These are phyloP conservation scores for Davidsoniella virescens DNA, from an alignment of 2,329 filamentous ascomycete species.

Conservation along the genomic window DNA sequence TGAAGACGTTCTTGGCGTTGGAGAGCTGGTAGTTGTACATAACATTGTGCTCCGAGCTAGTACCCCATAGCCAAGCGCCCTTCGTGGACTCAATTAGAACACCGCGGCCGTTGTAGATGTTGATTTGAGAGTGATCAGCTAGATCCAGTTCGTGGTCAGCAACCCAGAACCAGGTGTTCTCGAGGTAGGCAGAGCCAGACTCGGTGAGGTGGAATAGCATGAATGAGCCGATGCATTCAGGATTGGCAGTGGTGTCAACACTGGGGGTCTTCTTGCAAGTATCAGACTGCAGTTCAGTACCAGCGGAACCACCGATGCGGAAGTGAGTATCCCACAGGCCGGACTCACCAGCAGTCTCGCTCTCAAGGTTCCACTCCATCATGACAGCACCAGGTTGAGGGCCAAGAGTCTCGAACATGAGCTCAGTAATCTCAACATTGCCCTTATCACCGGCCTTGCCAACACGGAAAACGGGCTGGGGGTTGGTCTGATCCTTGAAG, in stretches of 20 bases:
- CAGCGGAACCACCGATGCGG: slow-evolving; percentile 74
- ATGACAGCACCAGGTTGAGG: slow-evolving; percentile 75
- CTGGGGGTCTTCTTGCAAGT: slow-evolving; percentile 64
- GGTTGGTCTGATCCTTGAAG: slow-evolving; percentile 61
- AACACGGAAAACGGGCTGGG: slow-evolving; percentile 71
- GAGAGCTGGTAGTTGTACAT: slow-evolving; percentile 75
- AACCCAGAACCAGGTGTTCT: slow-evolving; percentile 85
- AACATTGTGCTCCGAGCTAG: slow-evolving; percentile 48
- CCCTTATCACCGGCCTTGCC: slow-evolving; percentile 63
- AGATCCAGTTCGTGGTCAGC: slow-evolving; percentile 80
- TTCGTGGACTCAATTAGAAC: slow-evolving; percentile 59
- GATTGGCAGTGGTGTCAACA: slow-evolving; percentile 41
- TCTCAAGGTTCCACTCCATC: slow-evolving; percentile 78
- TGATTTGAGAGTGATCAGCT: slow-evolving; percentile 56
- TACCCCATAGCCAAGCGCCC: slow-evolving; percentile 70
- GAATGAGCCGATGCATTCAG: slow-evolving; percentile 59
- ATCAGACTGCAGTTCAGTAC: slow-evolving; percentile 66
- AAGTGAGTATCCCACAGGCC: slow-evolving; percentile 95
- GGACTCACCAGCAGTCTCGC: slow-evolving; percentile 47
- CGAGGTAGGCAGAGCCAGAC: slow-evolving; percentile 56
- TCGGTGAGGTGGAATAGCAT: slow-evolving; percentile 48
- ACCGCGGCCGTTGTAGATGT: slow-evolving; percentile 78
- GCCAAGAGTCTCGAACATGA: slow-evolving; percentile 73
- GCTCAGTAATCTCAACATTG: slow-evolving; percentile 70
- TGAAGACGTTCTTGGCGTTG: slow-evolving; percentile 63